Evolutionary conservation across 306 rosid species (phyloP).

Genomic region (Cucumis melo): DNA sequence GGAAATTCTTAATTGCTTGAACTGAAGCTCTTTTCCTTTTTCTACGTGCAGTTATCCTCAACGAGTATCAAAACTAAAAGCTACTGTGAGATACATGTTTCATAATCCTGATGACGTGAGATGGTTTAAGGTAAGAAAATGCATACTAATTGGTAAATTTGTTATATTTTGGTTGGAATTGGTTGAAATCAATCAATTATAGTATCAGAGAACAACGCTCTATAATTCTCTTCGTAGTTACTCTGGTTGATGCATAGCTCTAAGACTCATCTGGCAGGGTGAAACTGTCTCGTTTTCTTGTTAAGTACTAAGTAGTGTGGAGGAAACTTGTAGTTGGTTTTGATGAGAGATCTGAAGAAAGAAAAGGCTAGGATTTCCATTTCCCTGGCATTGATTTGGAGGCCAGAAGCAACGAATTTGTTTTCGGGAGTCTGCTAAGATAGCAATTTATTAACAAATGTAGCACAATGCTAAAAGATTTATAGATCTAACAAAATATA

Average conservation of each 20-base stretch:
- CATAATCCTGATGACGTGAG: constrained; percentile 90
- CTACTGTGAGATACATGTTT: constrained; percentile 74
- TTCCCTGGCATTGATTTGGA: neutral
- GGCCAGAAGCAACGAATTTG: neutral
- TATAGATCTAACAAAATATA: too few species aligned
- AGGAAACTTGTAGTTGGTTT: neutral
- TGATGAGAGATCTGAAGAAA: neutral
- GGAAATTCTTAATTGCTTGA: neutral
- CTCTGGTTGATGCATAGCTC: neutral
- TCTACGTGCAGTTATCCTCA: constrained; percentile 78
- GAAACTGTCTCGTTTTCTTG: neutral
- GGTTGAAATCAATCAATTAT: neutral
- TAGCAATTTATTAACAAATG: too few species aligned
- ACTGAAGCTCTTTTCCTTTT: neutral
- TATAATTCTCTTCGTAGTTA: neutral
- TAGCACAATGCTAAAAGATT: too few species aligned
- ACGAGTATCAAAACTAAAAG: constrained; percentile 80
- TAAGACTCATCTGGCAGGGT: neutral
- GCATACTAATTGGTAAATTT: constrained; percentile 3
- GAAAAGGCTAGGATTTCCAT: neutral
- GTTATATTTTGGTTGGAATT: neutral
- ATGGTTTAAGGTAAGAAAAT: constrained; percentile 76
- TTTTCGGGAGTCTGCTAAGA: neutral
- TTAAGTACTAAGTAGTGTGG: neutral
- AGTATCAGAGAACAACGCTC: neutral